Evolutionary conservation across 1,139 yeast genomes (phyloP).

Genomic region (Geotrichum aggregatum): DNA sequence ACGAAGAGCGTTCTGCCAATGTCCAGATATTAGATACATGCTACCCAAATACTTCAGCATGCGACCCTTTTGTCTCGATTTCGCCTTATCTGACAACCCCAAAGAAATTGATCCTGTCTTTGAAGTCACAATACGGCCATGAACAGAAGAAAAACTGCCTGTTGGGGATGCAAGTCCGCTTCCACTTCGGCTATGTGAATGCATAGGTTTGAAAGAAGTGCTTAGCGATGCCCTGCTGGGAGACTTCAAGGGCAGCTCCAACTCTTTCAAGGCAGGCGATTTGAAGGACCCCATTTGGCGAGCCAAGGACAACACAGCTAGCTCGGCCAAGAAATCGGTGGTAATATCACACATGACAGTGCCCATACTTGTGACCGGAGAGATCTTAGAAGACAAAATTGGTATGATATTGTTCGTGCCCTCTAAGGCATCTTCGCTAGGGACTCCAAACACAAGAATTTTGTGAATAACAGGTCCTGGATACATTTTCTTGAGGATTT

Average conservation of each 20-base stretch:
- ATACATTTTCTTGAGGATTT: conserved; percentile 43
- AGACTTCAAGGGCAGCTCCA: conserved; percentile 26
- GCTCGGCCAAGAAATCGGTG: conserved; percentile 55
- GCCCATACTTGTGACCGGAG: conserved; percentile 48
- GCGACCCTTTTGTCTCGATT: conserved; percentile 62
- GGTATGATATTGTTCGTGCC: conserved; percentile 34
- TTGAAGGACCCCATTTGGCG: conserved; percentile 37
- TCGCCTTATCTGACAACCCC: conserved; percentile 48
- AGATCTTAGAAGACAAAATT: conserved; percentile 33
- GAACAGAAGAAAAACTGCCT: conserved; percentile 7
- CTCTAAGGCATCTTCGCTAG: conserved; percentile 34
- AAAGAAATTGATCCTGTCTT: conserved; percentile 38
- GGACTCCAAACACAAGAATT: conserved; percentile 56
- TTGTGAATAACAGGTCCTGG: conserved; percentile 64
- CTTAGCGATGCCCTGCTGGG: conserved; percentile 6
- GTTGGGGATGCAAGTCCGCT: conserved; percentile 18
- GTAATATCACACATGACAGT: conserved; percentile 72
- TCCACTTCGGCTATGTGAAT: conserved; percentile 10
- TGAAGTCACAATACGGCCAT: conserved; percentile 15
- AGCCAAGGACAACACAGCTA: conserved; percentile 58
- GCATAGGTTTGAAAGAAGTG: conserved; percentile 15
- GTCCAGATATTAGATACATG: conserved; percentile 74
- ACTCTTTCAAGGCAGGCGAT: conserved; percentile 35
- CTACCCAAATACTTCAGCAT: conserved; percentile 72
- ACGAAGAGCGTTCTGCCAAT: conserved; percentile 62